A percentile compares a stretch with the other conserved stretches of the same genome.
Conservation (phyloP, 768 basidiomycete species). For the Tricholoma furcatifolium region DNA sequence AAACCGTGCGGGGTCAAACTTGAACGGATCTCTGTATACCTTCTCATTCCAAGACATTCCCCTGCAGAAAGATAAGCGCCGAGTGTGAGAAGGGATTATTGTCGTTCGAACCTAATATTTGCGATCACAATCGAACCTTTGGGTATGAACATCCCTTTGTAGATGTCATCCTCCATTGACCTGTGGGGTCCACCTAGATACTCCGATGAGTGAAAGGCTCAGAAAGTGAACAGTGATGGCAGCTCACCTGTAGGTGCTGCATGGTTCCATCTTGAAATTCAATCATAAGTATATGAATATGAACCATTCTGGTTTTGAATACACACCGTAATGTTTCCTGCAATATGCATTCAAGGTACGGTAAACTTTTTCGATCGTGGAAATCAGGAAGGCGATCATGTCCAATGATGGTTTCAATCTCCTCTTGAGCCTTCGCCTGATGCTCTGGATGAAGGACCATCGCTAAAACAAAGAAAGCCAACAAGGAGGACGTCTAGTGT, state of each 20-base stretch:
- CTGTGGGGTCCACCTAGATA: conserved; percentile 20
- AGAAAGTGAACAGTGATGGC: neutral
- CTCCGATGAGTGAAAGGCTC: neutral
- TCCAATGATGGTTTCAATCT: conserved; percentile 39
- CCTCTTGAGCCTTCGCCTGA: conserved; percentile 37
- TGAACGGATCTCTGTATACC: conserved; percentile 22
- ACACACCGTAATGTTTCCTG: conserved; percentile 25
- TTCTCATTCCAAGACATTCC: conserved; percentile 25
- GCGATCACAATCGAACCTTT: conserved; percentile 28
- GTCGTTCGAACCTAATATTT: conserved; percentile 20
- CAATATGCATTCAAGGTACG: conserved; percentile 36
- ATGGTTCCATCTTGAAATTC: conserved; percentile 8
- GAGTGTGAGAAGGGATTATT: neutral
- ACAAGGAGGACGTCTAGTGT: conserved; percentile 27
- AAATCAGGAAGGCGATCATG: conserved; percentile 34
- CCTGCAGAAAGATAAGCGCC: conserved; percentile 9
- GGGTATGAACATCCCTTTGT: conserved; percentile 36
- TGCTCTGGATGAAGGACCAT: conserved; percentile 37
- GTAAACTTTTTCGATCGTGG: conserved; percentile 28
- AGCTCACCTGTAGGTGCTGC: conserved; percentile 5
- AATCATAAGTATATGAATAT: neutral
- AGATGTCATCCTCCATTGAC: conserved; percentile 25
- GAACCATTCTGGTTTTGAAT: neutral
- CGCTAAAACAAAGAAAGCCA: conserved; percentile 34
- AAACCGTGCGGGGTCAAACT: conserved; percentile 26